Base-by-base conservation (phyloP, 2,329 filamentous ascomycete genomes). In the Aspergillus fumigatiaffinis region DNA sequence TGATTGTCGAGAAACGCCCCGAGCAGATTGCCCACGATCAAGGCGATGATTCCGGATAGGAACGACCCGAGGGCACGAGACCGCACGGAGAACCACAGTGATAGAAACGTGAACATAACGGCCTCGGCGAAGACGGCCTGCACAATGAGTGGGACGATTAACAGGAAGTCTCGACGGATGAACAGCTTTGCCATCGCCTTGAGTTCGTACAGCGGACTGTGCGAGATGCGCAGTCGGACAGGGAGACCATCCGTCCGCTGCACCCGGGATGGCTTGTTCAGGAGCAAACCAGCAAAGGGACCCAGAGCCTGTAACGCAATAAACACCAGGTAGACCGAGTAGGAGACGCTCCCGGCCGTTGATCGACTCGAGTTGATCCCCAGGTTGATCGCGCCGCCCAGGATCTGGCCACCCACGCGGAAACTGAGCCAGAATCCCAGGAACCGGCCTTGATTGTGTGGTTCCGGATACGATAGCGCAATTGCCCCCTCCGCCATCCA, bases 401-500 rank as follows among this genome's bases (percentile, higher is more conserved):
- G 73, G 14, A 91, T 86, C 68, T 90, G 87, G 0, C 88, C 88
- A 1, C 79, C 76, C 1, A 88, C 78, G 3, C 82, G 78, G 60
- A 82, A 84, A 4, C 77, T 81, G 4, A 90, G 77, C 88, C 88
- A 91, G 66, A 87, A 86, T 0, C 87, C 88, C 0, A 91, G 75
- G 20, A 85, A 84, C 17, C 81, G 81, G 0, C 86, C 87, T 53
- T 83, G 81, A 50, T 88, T 88, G 67, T 83, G 84, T 0, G 87
- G 86, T 64, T 91, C 88, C 0, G 88, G 87, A 61, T 91, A 91
- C 0, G 84, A 80, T 21, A 91, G 82, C 0, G 87, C 87, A 56
- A 91, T 89, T 0, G 88, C 87, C 0, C 86, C 86, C 72, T 91
- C 88, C 0, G 87, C 84, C 79, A 86, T 86, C 88, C 88, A 91